These are phyloP conservation scores for Symbiodinium natans DNA, from an alignment of 73 alveolate genomes.

Conservation along the genomic window DNA sequence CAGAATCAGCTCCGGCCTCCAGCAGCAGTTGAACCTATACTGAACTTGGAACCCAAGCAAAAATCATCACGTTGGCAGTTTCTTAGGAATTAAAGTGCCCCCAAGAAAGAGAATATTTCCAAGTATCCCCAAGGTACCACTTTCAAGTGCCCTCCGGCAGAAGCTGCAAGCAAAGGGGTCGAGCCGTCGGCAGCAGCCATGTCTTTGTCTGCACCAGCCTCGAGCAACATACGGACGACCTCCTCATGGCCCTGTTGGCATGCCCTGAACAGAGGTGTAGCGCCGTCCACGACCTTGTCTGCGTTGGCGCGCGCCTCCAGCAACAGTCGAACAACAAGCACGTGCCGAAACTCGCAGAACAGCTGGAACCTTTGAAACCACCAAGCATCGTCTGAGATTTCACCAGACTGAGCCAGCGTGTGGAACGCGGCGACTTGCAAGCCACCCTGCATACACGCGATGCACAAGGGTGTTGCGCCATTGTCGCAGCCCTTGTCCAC, in stretches of 20 bases:
- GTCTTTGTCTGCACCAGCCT: conserved; percentile 42
- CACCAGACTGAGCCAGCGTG: neutral
- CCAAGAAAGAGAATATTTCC: no score
- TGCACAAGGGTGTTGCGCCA: conserved; percentile 37
- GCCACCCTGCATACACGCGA: conserved; percentile 44
- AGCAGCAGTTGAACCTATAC: no score
- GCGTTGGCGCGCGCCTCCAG: conserved; percentile 45
- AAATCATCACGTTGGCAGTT: no score
- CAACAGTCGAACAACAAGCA: conserved; percentile 6
- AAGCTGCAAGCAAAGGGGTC: conserved; percentile 22
- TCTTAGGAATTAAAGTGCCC: no score
- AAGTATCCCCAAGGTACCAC: no score
- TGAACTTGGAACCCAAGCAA: no score
- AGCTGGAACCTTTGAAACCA: neutral
- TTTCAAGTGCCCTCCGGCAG: neutral
- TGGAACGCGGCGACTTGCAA: neutral
- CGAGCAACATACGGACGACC: neutral
- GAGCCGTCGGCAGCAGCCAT: conserved; percentile 24
- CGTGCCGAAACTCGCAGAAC: neutral
- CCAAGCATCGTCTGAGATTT: neutral
- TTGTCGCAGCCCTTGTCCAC: conserved; percentile 2
- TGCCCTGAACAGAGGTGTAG: conserved; percentile 57
- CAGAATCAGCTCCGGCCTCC: neutral
- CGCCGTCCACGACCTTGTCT: conserved; percentile 37
- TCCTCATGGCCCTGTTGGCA: conserved; percentile 45